A percentile compares a stretch with the other conserved stretches of the same genome.
Evolutionary conservation across 805 yeast species (phyloP).

Genomic region (Myxozyma sirexii): DNA sequence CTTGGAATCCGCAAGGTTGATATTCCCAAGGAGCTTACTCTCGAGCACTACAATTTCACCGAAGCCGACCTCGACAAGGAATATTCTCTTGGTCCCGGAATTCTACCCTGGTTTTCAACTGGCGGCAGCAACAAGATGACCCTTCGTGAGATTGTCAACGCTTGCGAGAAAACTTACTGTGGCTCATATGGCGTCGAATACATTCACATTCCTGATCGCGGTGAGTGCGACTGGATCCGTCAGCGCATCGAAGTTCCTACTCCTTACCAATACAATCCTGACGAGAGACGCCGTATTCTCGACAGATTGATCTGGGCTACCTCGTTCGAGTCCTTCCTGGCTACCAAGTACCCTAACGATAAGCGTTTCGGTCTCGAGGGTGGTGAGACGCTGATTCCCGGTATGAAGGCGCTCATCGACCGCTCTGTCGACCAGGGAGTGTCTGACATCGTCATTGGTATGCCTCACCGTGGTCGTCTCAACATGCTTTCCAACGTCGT

Average conservation of each 20-base stretch:
- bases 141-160: constrained; percentile 72
- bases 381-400: constrained; percentile 95
- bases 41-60: constrained; percentile 89
- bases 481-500: constrained; percentile 98
- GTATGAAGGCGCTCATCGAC: constrained; percentile 94
- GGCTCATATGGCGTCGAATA: constrained; percentile 90
- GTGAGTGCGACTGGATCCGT: constrained; percentile 97
- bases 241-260: constrained; percentile 91
- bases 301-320: constrained; percentile 97
- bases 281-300: constrained; percentile 92
- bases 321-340: constrained; percentile 86
- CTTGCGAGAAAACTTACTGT: constrained; percentile 86
- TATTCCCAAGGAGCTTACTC: constrained; percentile 82
- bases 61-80: constrained; percentile 80
- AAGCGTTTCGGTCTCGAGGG: constrained; percentile 99
- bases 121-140: constrained; percentile 65
- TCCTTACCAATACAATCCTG: constrained; percentile 79
- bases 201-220: constrained; percentile 93
- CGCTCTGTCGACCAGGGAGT: constrained; percentile 83
- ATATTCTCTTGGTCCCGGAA: constrained; percentile 96
- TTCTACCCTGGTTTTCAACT: constrained; percentile 83
- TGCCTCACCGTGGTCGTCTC: constrained; percentile 99
- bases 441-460: constrained; percentile 95
- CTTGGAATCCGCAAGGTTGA: constrained; percentile 85
- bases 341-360: constrained; percentile 90